These are phyloP conservation scores for Verticillium isaacii DNA, from an alignment of 2,329 filamentous ascomycete genomes.

Conservation along the genomic window DNA sequence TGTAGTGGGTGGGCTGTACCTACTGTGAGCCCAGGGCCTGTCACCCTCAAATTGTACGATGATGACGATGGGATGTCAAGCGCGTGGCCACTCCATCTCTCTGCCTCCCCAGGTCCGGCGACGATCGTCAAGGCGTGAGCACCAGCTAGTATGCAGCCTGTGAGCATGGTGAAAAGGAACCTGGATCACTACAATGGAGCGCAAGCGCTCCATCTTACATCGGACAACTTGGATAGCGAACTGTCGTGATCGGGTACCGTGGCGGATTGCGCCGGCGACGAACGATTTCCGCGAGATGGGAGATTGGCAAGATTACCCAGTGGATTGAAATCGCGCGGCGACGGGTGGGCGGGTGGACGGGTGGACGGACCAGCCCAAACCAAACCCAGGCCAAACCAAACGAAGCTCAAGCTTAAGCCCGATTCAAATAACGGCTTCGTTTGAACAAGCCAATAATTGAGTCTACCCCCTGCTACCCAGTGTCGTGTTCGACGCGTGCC, in stretches of 20 bases:
- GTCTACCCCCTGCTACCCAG: background rate
- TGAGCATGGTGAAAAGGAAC: too few species aligned
- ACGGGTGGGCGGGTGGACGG: background rate
- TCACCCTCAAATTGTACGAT: background rate
- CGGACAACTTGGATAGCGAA: too few species aligned
- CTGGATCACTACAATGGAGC: too few species aligned
- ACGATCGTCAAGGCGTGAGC: too few species aligned
- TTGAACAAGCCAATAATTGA: background rate
- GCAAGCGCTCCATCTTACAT: too few species aligned
- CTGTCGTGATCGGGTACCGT: too few species aligned
- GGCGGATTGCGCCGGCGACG: background rate
- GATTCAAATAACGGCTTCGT: too few species aligned
- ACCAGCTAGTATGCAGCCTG: too few species aligned
- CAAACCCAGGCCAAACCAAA: background rate
- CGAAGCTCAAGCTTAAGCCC: background rate
- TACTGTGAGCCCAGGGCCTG: background rate
- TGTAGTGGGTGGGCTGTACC: background rate
- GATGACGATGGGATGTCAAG: background rate
- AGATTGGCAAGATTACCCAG: background rate
- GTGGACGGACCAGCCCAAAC: background rate
- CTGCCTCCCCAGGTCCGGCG: background rate
- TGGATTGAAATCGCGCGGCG: background rate
- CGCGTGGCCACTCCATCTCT: background rate
- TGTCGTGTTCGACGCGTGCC: background rate
- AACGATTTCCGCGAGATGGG: background rate